phyloP scores from a whole-genome alignment of 176 grass and related monocot genomes.

The Oryza meridionalis region DNA sequence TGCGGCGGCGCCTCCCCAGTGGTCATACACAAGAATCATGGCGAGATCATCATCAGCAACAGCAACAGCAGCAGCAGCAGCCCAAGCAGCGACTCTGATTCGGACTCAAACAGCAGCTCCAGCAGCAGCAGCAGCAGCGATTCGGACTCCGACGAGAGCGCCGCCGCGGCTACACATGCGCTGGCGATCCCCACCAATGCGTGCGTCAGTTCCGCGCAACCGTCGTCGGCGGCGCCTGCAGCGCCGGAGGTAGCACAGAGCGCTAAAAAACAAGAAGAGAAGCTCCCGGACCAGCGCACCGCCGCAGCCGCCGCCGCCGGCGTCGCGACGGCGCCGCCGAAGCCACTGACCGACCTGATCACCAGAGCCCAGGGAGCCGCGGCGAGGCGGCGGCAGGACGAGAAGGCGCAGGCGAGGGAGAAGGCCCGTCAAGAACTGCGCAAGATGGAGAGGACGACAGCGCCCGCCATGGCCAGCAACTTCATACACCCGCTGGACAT shows the following conservation, averaged over 20 bases:
- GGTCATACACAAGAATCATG: slow-evolving; percentile 10
- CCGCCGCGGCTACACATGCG: neutral
- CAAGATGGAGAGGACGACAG: slow-evolving; percentile 22
- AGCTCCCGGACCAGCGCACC: neutral
- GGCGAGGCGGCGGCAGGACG: neutral
- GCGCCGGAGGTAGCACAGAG: neutral
- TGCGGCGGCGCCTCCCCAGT: slow-evolving; percentile 44
- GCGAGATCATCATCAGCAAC: neutral
- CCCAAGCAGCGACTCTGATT: slow-evolving; percentile 14
- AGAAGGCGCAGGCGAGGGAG: slow-evolving; percentile 10
- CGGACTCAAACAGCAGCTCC: neutral
- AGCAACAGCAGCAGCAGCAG: neutral
- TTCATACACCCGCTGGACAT: slow-evolving; percentile 38
- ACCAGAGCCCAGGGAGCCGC: neutral
- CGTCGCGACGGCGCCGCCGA: neutral
- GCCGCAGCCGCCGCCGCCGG: neutral
- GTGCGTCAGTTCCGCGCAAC: neutral
- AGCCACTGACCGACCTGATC: slow-evolving; percentile 23
- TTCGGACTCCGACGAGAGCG: neutral
- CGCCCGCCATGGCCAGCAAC: neutral
- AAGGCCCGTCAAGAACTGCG: slow-evolving; percentile 11
- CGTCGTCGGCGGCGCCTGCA: neutral
- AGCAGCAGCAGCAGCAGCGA: neutral
- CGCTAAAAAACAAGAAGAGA: neutral
- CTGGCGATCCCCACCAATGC: neutral